Evolutionary conservation across 768 basidiomycete genomes (phyloP).

Genomic region (Phylloporus arenicola): DNA sequence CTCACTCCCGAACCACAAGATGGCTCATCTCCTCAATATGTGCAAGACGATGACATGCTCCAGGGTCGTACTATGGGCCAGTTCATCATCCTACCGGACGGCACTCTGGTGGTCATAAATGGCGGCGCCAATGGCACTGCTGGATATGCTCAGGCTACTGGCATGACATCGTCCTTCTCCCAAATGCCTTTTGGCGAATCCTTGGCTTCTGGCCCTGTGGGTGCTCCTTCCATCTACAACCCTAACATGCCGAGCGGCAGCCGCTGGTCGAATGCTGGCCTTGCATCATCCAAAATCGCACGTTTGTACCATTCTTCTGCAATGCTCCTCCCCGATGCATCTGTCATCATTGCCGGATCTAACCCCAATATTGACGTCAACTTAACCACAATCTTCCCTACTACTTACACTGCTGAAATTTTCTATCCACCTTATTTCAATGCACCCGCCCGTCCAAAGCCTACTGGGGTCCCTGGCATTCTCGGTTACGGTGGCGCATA

Average conservation of each 20-base stretch:
- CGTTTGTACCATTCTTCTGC: slow-evolving; percentile 92
- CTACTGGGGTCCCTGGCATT: slow-evolving; percentile 63
- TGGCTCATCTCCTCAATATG: slow-evolving; percentile 54
- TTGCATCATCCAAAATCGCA: slow-evolving; percentile 60
- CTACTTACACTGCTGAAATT: slow-evolving; percentile 76
- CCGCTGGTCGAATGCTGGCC: slow-evolving; percentile 68
- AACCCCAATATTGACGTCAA: slow-evolving; percentile 93
- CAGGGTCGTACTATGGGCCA: slow-evolving; percentile 87
- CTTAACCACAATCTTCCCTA: slow-evolving; percentile 56
- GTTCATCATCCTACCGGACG: slow-evolving; percentile 79
- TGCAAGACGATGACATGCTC: slow-evolving; percentile 70
- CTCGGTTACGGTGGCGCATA: slow-evolving; percentile 78
- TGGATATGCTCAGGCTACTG: slow-evolving; percentile 66
- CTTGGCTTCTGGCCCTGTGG: slow-evolving; percentile 74
- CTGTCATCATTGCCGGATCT: slow-evolving; percentile 84
- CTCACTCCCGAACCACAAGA: slow-evolving; percentile 83
- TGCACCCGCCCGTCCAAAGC: slow-evolving; percentile 60
- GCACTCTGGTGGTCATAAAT: slow-evolving; percentile 71
- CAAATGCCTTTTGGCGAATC: slow-evolving; percentile 73
- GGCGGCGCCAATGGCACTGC: slow-evolving; percentile 85
- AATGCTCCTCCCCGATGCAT: slow-evolving; percentile 79
- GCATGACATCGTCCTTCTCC: slow-evolving; percentile 33
- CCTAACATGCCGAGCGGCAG: slow-evolving; percentile 65
- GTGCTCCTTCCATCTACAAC: slow-evolving; percentile 77
- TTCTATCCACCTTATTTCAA: slow-evolving; percentile 93